These are phyloP conservation scores for Cetraspora pellucida DNA, from an alignment of 192 early-diverging fungal species.

Conservation along the genomic window DNA sequence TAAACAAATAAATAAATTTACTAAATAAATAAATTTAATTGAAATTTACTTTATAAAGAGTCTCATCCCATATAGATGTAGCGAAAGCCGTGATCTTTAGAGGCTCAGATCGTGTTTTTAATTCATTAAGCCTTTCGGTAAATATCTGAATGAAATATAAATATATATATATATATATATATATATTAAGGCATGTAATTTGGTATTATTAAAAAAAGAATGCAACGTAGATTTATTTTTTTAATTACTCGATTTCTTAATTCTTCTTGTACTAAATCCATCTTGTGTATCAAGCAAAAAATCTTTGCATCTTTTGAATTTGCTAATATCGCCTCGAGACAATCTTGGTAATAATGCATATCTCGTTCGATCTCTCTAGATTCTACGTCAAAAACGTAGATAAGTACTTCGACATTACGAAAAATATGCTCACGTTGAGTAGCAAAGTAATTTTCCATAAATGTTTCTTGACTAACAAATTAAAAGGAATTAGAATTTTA, in stretches of 20 bases:
- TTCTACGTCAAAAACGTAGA: constrained; percentile 98
- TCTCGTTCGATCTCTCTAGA: constrained; percentile 89
- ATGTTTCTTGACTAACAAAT: constrained; percentile 79
- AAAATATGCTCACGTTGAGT: constrained; percentile 94
- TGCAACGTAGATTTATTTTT: not conserved
- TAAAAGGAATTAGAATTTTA: constrained; percentile 5
- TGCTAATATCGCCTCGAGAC: constrained; percentile 76
- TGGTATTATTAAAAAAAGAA: not conserved
- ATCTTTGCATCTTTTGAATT: constrained; percentile 90
- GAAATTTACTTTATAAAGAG: constrained; percentile 82
- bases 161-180: constrained; percentile 37
- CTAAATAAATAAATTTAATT: too few relatives aligned
- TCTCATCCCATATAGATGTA: constrained; percentile 93
- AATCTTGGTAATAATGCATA: constrained; percentile 87
- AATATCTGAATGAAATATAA: constrained; percentile 56
- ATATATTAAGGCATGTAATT: not conserved
- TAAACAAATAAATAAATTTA: not conserved
- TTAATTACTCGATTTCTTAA: constrained; percentile 62
- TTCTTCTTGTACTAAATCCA: constrained; percentile 88
- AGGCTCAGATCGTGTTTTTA: constrained; percentile 70
- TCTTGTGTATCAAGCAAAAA: constrained; percentile 97
- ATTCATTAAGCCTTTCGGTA: constrained; percentile 61
- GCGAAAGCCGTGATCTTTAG: constrained; percentile 69
- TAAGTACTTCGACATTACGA: constrained; percentile 97
- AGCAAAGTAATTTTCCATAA: constrained; percentile 96